Evolutionary conservation across 306 rosid genomes (phyloP), one percentile per base, ranked within the genome.

Genomic region (Lupinus albus): DNA sequence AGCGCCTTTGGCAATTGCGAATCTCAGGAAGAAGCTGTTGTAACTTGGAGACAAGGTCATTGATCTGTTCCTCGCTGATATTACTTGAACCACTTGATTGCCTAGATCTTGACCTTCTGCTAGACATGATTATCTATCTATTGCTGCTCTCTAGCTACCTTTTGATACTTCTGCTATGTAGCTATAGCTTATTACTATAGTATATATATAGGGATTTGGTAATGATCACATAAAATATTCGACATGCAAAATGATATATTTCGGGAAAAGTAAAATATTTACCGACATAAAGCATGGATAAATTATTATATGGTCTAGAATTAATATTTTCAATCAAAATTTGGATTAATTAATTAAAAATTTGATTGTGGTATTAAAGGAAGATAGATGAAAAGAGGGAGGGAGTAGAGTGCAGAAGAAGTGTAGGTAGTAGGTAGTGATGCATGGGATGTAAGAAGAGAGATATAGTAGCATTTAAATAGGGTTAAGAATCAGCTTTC

Each of bases 21-120:
- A 94, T 88, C 88, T 94, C 97, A 1, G 99, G 97, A 56, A 94
- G 94, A 74, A 94, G 96, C 42, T 90, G 97, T 30, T 90, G 97
- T 81, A 94, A 78, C 83, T 90, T 94, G 64, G 97, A 82, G 63
- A 90, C 97, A 12, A 90, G 99, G 67, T 94, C 99, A 57, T 85
- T 78, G 80, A 94, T 94, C 85, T 94, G 99, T 74, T 90, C 97
- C n/a, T 94, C 99, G 0, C 86, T 80, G 78, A 94, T 82, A 70
- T 57, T 94, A 64, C 96, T 88, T 12, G 99, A 84, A 28, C 82
- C 75, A 61, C 84, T 70, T 28, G 96, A 71, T 71, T 93, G 97
- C 75, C 91, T 83, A 11, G 98, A 80, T 46, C 94, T 62, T 35
- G 89, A 88, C 66, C 94, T 73, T 80, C 87, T 67, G 84, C 82